These are phyloP conservation scores for Talaromyces marneffei DNA, from an alignment of 2,329 filamentous ascomycete genomes.

Conservation along the genomic window DNA sequence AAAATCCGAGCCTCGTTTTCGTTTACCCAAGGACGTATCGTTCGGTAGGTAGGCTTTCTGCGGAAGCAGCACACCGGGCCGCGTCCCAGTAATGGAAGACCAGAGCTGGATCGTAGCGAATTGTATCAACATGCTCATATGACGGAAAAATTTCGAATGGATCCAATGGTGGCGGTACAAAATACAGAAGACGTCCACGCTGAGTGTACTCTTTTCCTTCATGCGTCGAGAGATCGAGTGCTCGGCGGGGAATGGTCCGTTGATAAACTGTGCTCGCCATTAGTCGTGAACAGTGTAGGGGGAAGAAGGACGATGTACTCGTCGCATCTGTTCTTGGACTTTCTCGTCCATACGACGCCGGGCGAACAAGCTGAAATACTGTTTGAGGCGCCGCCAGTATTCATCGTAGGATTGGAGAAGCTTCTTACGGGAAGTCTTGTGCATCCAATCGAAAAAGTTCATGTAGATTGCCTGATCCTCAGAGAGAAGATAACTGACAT, in stretches of 20 bases:
- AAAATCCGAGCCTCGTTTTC: slow-evolving; percentile 16
- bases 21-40: slow-evolving; percentile 16
- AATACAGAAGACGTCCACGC: slow-evolving; percentile 20
- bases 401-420: slow-evolving; percentile 21
- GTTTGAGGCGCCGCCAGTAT: slow-evolving; percentile 22
- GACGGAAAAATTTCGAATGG: slow-evolving; percentile 21
- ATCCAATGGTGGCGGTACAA: slow-evolving; percentile 23
- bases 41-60: slow-evolving; percentile 16
- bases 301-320: slow-evolving; percentile 16
- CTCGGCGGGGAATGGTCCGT: slow-evolving; percentile 15
- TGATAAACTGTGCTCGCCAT: not conserved
- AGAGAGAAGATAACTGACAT: slow-evolving; percentile 21
- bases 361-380: slow-evolving; percentile 22
- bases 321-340: slow-evolving; percentile 21
- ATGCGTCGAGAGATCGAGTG: slow-evolving; percentile 17
- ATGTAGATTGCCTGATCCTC: slow-evolving; percentile 23
- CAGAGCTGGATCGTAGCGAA: slow-evolving; percentile 21
- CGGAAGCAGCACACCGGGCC: slow-evolving; percentile 20
- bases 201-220: slow-evolving; percentile 22
- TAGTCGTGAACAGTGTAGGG: not conserved
- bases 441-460: slow-evolving; percentile 26
- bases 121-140: slow-evolving; percentile 21
- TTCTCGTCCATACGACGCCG: slow-evolving; percentile 18
- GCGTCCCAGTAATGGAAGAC: slow-evolving; percentile 23
- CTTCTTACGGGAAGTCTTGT: slow-evolving; percentile 21